A percentile compares a stretch with the other conserved stretches of the same genome.
Conservation (phyloP, 2,329 filamentous ascomycete species). For the Colletotrichum echinochloae region DNA sequence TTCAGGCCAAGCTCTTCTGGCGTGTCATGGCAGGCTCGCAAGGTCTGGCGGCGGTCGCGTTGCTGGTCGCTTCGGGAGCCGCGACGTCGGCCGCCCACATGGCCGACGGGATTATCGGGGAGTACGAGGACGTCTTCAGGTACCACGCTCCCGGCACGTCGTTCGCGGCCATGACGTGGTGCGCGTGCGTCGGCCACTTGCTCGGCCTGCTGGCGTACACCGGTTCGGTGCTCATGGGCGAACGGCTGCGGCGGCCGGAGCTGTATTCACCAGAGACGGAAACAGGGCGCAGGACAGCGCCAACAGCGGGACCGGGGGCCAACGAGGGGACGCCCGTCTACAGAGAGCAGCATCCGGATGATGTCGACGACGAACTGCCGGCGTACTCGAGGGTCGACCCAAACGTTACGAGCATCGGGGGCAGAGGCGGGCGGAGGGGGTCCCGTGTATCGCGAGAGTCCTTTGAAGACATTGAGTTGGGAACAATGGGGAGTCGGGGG, state of each 20-base stretch:
- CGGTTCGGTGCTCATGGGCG: slow-evolving; percentile 6
- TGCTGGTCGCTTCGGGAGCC: slow-evolving; percentile 15
- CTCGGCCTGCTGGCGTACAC: slow-evolving; percentile 1
- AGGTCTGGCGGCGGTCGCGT: slow-evolving; percentile 10
- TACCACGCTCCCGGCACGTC: slow-evolving; percentile 19
- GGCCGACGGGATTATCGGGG: not conserved
- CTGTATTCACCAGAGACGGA: slow-evolving; percentile 24
- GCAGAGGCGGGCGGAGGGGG: not conserved
- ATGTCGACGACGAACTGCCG: slow-evolving; percentile 24
- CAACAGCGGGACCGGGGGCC: not conserved
- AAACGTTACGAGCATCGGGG: not conserved
- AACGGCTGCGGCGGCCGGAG: slow-evolving; percentile 20
- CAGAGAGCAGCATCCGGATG: slow-evolving; percentile 1
- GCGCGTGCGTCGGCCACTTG: slow-evolving; percentile 18
- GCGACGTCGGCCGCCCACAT: slow-evolving; percentile 10
- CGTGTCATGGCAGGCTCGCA: slow-evolving; percentile 9
- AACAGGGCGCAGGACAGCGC: not conserved
- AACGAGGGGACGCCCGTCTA: not conserved
- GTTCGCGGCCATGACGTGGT: slow-evolving; percentile 19
- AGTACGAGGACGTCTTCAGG: slow-evolving; percentile 6
- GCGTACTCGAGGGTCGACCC: slow-evolving; percentile 33
- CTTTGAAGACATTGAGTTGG: not conserved
- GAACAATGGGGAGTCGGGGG: not conserved
- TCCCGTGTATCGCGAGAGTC: not conserved
- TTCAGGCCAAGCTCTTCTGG: not conserved